Evolutionary conservation across 1,284 basidiomycete genomes (phyloP).

Genomic region (Tetrapyrgos nigripes): DNA sequence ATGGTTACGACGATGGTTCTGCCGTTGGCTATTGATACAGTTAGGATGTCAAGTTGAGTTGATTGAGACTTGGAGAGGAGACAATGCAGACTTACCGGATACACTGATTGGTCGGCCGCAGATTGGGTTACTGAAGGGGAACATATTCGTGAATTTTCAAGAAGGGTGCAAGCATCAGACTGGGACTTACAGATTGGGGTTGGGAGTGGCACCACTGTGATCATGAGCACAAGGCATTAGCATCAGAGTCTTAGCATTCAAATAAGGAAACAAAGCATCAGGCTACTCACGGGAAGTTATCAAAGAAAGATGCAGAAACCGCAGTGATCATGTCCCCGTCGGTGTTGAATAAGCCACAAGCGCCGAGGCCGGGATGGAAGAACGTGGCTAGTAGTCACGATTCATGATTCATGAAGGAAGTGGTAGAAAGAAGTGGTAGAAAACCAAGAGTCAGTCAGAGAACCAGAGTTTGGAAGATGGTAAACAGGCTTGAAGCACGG

Average conservation of each 20-base stretch:
- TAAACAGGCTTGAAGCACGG: too few relatives aligned
- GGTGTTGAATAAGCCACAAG: constrained; percentile 18
- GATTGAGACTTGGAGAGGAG: not conserved
- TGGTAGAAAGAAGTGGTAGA: not conserved
- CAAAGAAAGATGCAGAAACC: constrained; percentile 2
- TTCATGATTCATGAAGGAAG: too few relatives aligned
- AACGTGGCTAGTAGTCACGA: constrained; percentile 7
- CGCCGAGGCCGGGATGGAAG: constrained; percentile 17
- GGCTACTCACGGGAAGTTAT: constrained; percentile 14
- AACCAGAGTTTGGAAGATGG: too few relatives aligned
- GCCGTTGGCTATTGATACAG: constrained; percentile 7
- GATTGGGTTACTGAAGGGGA: constrained; percentile 10
- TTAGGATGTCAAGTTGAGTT: too few relatives aligned
- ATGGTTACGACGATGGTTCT: constrained; percentile 24
- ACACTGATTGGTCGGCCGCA: constrained; percentile 10
- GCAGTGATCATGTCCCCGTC: constrained; percentile 16
- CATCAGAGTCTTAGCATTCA: not conserved
- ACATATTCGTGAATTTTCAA: too few relatives aligned
- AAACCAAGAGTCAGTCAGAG: too few relatives aligned
- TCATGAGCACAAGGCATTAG: not conserved
- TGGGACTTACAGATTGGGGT: constrained; percentile 6
- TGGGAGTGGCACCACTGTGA: constrained; percentile 12
- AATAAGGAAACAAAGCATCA: not conserved
- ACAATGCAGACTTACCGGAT: not conserved
- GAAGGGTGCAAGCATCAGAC: not conserved